Base-by-base conservation (phyloP, 352 stramenopile species). In the Blastocystis sp. region DNA sequence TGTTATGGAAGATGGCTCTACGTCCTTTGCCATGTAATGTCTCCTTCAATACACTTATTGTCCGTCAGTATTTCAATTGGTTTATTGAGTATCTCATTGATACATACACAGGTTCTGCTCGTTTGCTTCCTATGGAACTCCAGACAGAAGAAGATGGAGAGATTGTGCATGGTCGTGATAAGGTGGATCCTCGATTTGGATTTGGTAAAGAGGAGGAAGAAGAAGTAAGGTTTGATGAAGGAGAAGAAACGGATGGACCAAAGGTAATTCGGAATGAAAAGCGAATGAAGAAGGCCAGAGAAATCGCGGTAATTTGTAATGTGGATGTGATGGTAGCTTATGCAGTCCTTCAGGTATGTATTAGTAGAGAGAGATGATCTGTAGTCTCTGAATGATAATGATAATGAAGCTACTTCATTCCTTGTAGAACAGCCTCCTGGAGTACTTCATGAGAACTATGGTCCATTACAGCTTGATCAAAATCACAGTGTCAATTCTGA, bases 41-140 rank as follows among this genome's bases (percentile, higher is more conserved):
- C 7, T 75, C 61, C 42, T 86, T 86, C 61, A 75, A 86, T 37
- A 86, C 57, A 4, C 75, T 75, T 24, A 86, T 86, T 51, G 32
- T 86, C 2, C 57, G 75, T 16, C 75, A 86, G 42, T 86, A 75
- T 51, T 86, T 75, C 42, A 86, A 86, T 39, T 65, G 61, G 57
- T 86, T 86, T 37, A 86, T 86, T 27, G 75, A 86, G 61, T 86
- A 75, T 21, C 75, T 86, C 3, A 46, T 74, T 21, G 61, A 86
- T 42, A 86, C 75, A 7, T 86, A 86, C 12, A 19, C 24, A 7
- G 75, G 75, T n/a, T 57, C 57, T 19, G 61, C 61, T 0, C 57
- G 57, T 5, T 32, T 86, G 37, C 39, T 86, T 29, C 75, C 75
- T 14, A 80, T 75, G 57, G 75, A 86, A 37, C 35, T 75, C n/a